Percentiles rank a stretch among this genome's conserved stretches.
Conservation (phyloP, 495 filamentous ascomycete species). For the Aspergillus leporis region DNA sequence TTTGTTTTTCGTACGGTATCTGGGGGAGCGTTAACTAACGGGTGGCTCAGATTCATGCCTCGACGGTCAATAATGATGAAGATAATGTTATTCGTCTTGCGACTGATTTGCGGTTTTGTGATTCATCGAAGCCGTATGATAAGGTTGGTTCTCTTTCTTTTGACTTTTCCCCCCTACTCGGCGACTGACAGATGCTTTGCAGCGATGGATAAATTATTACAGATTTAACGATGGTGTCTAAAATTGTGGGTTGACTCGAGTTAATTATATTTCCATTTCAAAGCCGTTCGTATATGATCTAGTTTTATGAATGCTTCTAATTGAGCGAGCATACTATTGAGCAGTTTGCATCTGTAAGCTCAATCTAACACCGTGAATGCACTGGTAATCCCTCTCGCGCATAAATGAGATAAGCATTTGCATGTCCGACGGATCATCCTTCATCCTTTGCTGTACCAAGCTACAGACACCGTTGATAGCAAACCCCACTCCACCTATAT, state of each 20-base stretch:
- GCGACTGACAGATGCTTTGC: slow-evolving; percentile 1
- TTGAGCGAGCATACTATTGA: too few species aligned
- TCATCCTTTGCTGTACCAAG: too few species aligned
- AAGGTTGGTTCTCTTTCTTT: slow-evolving; percentile 25
- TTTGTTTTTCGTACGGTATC: not conserved
- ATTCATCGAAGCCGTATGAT: slow-evolving; percentile 52
- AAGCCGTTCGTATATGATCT: not conserved
- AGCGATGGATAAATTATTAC: slow-evolving; percentile 44
- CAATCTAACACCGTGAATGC: not conserved
- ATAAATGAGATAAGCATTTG: too few species aligned
- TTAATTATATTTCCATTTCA: not conserved
- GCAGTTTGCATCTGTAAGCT: too few species aligned
- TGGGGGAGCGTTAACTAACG: not conserved
- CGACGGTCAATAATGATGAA: slow-evolving; percentile 55
- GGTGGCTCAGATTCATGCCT: slow-evolving; percentile 53
- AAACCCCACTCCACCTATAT: not conserved
- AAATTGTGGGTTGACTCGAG: not conserved
- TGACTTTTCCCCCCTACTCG: not conserved
- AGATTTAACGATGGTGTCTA: slow-evolving; percentile 38
- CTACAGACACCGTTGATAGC: not conserved
- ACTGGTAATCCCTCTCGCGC: too few species aligned
- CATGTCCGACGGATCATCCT: too few species aligned
- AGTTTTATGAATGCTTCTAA: not conserved
- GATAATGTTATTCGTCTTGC: slow-evolving; percentile 57
- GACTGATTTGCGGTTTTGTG: slow-evolving; percentile 57